Evolutionary conservation across 1,284 basidiomycete species (phyloP).

Genomic region (Cutaneotrichosporon sp.): DNA sequence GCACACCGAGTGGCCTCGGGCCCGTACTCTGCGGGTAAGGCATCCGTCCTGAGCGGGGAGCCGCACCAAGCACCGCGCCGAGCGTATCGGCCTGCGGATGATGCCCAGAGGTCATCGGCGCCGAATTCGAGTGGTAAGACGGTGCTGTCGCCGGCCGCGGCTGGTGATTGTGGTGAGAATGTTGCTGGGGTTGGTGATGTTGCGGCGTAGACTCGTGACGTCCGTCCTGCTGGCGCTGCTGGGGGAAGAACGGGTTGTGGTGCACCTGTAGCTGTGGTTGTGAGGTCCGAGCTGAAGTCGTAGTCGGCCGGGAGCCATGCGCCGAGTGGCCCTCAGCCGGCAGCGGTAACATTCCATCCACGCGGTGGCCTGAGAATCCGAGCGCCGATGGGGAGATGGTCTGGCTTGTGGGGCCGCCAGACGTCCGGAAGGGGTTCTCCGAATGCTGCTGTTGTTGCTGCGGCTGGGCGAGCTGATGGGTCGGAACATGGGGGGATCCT

Average conservation of each 20-base stretch:
- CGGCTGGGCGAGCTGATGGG: neutral
- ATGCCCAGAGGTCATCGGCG: neutral
- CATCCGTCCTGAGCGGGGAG: neutral
- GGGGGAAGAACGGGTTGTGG: neutral
- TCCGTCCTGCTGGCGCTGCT: conserved; percentile 9
- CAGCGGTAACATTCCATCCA: neutral
- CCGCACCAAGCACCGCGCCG: conserved; percentile 2
- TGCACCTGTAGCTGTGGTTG: neutral
- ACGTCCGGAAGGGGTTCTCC: conserved; percentile 1
- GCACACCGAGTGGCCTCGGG: conserved; percentile 22
- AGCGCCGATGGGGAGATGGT: conserved; percentile 16
- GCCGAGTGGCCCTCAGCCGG: neutral
- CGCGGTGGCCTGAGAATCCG: conserved; percentile 9
- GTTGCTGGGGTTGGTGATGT: conserved; percentile 5
- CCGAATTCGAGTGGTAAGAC: neutral
- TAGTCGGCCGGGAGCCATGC: neutral
- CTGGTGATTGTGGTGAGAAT: conserved; percentile 4
- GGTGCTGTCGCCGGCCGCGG: neutral
- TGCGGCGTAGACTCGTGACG: neutral
- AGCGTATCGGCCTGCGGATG: neutral
- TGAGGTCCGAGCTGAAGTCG: neutral
- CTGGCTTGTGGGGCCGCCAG: neutral
- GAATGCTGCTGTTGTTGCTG: neutral
- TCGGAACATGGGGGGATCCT: neutral
- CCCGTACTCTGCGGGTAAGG: conserved; percentile 24